These are phyloP conservation scores for Cucumis cinereus DNA, from an alignment of 306 rosid genomes.

Conservation along the genomic window DNA sequence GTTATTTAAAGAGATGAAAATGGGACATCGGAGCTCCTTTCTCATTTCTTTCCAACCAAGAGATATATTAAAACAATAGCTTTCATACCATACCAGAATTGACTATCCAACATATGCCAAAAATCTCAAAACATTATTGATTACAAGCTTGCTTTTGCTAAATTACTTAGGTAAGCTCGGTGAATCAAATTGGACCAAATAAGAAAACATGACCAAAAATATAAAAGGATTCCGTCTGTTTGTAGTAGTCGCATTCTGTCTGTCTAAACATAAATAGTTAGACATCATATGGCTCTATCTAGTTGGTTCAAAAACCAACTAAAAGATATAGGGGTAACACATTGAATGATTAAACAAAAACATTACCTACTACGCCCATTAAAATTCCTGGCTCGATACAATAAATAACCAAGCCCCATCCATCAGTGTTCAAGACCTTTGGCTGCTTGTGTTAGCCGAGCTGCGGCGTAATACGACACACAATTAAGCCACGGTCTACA, in stretches of 20 bases:
- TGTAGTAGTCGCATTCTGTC: not conserved
- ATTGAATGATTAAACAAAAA: conserved; percentile 1
- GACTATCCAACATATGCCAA: too few relatives aligned
- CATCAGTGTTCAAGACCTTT: conserved; percentile 2
- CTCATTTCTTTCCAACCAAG: too few relatives aligned
- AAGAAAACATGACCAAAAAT: not conserved
- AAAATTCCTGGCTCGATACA: conserved; percentile 20
- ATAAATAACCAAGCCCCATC: conserved; percentile 23
- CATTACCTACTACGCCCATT: not conserved
- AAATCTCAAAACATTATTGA: not conserved
- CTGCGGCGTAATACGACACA: not conserved
- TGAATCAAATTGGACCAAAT: not conserved
- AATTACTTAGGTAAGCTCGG: not conserved
- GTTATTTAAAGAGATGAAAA: too few relatives aligned
- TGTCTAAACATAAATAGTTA: not conserved
- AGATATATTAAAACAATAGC: too few relatives aligned
- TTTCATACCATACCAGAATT: too few relatives aligned
- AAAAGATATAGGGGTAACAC: not conserved
- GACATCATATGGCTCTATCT: not conserved
- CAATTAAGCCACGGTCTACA: conserved; percentile 2
- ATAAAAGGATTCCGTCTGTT: not conserved
- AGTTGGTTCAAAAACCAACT: not conserved
- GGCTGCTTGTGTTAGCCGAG: not conserved
- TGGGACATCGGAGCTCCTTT: too few relatives aligned
- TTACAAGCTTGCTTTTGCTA: not conserved